phyloP scores from a whole-genome alignment of 306 rosid species.

The Vigna hirtella region DNA sequence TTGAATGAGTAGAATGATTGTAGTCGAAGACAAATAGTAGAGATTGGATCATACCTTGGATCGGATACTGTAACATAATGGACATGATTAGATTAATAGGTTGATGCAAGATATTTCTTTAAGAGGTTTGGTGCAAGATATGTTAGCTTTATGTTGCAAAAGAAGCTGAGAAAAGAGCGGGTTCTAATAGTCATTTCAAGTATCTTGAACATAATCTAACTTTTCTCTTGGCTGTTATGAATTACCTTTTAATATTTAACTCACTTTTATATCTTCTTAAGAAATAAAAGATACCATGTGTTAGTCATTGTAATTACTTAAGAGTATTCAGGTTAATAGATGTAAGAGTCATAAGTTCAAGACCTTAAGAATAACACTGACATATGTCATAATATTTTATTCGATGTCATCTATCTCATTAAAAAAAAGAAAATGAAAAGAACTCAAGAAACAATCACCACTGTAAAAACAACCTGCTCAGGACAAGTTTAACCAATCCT shows the following conservation, averaged over 20 bases:
- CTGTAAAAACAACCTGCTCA: neutral
- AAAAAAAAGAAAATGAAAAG: neutral
- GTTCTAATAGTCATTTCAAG: constrained; percentile 3
- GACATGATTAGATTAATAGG: neutral
- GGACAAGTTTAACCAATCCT: neutral
- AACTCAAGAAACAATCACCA: neutral
- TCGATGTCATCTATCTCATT: neutral
- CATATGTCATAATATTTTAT: neutral
- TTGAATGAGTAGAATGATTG: neutral
- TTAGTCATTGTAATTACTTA: neutral
- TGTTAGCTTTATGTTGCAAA: neutral
- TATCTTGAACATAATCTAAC: neutral
- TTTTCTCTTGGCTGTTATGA: neutral
- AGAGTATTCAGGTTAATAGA: neutral
- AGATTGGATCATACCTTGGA: neutral
- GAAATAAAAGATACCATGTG: neutral
- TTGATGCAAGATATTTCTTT: neutral
- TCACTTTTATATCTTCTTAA: neutral
- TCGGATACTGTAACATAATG: constrained; percentile 14
- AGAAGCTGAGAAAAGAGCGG: neutral
- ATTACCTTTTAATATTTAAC: neutral
- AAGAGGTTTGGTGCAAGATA: constrained; percentile 1
- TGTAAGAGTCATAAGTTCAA: neutral
- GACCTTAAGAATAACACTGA: neutral
- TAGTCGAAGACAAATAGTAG: neutral